Percentiles rank a stretch among this genome's conserved stretches.
These are phyloP conservation scores for Aspergillus pseudotamarii DNA, from an alignment of 2,329 filamentous ascomycete genomes.

Conservation along the genomic window DNA sequence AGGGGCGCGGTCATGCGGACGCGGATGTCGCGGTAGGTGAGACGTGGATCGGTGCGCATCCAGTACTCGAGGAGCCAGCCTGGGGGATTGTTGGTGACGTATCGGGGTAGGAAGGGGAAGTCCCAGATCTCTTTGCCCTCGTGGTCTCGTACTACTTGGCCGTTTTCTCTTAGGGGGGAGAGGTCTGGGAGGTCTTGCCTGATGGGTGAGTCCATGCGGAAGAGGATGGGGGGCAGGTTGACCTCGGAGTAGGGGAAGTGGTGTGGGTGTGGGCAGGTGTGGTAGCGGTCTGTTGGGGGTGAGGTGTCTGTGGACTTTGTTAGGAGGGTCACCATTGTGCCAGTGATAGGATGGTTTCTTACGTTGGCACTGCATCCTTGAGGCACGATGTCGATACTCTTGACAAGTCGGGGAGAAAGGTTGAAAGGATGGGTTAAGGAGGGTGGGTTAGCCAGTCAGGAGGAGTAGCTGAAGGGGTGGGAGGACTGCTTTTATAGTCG, in stretches of 20 bases:
- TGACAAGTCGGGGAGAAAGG: not conserved
- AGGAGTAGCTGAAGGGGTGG: not conserved
- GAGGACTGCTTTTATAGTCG: not conserved
- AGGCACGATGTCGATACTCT: not conserved
- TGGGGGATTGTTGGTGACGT: constrained; percentile 27
- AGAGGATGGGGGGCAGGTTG: constrained; percentile 28
- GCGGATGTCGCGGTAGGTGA: constrained; percentile 33
- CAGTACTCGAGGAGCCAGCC: constrained; percentile 37
- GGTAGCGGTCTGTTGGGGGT: constrained; percentile 14
- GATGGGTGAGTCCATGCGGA: constrained; percentile 23
- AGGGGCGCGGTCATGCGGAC: constrained; percentile 28
- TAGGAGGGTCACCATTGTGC: not conserved
- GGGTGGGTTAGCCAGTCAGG: not conserved
- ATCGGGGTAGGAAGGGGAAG: constrained; percentile 31
- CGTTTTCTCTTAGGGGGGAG: constrained; percentile 20
- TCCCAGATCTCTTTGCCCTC: constrained; percentile 22
- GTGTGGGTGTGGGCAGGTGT: constrained; percentile 29
- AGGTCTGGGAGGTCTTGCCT: constrained; percentile 4
- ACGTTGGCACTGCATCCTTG: not conserved
- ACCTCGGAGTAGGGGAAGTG: constrained; percentile 21
- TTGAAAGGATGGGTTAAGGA: not conserved
- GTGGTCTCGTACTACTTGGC: constrained; percentile 11
- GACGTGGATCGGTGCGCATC: constrained; percentile 30
- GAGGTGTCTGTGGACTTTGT: constrained; percentile 12
- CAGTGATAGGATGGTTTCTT: not conserved